These are phyloP conservation scores for Anthracocystis panici-leucophaei DNA, from an alignment of 1,284 basidiomycete genomes.

Conservation along the genomic window DNA sequence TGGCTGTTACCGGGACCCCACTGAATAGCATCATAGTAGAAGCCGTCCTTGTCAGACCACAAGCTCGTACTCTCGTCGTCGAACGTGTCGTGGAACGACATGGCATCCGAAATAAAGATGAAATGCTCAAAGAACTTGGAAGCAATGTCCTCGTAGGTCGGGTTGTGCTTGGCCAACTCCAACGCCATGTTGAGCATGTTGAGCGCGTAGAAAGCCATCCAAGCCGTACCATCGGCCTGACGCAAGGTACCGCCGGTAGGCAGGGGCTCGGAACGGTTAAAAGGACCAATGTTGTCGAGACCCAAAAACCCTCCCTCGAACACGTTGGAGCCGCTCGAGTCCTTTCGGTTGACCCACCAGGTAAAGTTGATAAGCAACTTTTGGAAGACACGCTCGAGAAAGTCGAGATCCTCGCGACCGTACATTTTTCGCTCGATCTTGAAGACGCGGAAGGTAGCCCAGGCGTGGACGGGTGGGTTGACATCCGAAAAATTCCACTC, in stretches of 20 bases:
- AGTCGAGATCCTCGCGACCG: conserved; percentile 88
- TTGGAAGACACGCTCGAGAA: conserved; percentile 97
- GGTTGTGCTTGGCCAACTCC: conserved; percentile 96
- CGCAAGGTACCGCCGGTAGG: conserved; percentile 85
- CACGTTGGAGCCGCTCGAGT: conserved; percentile 91
- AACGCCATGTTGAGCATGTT: conserved; percentile 98
- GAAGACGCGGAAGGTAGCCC: conserved; percentile 73
- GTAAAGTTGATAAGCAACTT: conserved; percentile 97
- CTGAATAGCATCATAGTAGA: conserved; percentile 97
- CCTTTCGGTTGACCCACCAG: conserved; percentile 99
- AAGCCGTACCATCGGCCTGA: conserved; percentile 96
- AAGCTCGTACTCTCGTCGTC: conserved; percentile 77
- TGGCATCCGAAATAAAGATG: conserved; percentile 74
- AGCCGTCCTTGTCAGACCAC: conserved; percentile 95
- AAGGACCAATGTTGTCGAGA: conserved; percentile 96
- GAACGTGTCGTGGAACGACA: conserved; percentile 85
- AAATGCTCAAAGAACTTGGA: conserved; percentile 91
- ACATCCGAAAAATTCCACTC: conserved; percentile 99
- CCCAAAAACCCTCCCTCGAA: conserved; percentile 99
- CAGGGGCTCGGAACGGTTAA: conserved; percentile 95
- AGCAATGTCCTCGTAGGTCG: conserved; percentile 98
- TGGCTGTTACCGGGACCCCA: conserved; percentile 78
- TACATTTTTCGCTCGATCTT: conserved; percentile 94
- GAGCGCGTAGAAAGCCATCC: conserved; percentile 99
- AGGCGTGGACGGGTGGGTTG: conserved; percentile 96